These are phyloP conservation scores for Tubosaeta brunneosetosa DNA, from an alignment of 768 basidiomycete species.

Conservation along the genomic window DNA sequence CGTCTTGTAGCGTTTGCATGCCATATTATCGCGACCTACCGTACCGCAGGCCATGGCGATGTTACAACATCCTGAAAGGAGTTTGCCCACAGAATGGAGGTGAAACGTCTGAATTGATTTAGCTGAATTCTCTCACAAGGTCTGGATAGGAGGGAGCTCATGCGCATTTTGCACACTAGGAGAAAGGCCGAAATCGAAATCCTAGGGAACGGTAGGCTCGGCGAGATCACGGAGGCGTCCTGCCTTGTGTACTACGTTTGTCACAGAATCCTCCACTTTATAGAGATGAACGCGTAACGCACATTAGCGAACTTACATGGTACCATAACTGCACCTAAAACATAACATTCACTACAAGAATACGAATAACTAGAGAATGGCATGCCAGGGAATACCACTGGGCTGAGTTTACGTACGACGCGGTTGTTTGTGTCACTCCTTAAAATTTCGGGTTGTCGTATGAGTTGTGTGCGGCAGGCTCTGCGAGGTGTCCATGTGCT, in stretches of 20 bases:
- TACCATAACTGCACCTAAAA: too few relatives aligned
- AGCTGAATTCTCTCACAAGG: background rate
- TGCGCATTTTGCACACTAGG: slow-evolving; percentile 72
- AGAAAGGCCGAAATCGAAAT: slow-evolving; percentile 93
- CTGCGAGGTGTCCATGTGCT: too few relatives aligned
- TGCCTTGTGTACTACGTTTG: slow-evolving; percentile 26
- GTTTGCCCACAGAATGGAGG: slow-evolving; percentile 67
- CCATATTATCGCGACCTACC: background rate
- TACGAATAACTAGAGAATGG: too few relatives aligned
- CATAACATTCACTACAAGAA: too few relatives aligned
- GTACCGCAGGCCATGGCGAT: slow-evolving; percentile 58
- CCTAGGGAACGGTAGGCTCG: slow-evolving; percentile 27
- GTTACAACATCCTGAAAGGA: slow-evolving; percentile 39
- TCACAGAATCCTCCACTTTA: slow-evolving; percentile 20
- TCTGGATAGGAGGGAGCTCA: slow-evolving; percentile 65
- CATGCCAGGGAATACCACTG: too few relatives aligned
- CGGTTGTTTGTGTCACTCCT: too few relatives aligned
- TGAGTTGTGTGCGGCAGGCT: too few relatives aligned
- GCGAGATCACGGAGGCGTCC: slow-evolving; percentile 10
- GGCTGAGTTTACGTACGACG: too few relatives aligned
- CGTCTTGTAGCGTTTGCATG: slow-evolving; percentile 2
- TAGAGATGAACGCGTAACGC: slow-evolving; percentile 16
- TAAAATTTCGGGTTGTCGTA: too few relatives aligned
- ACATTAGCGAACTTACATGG: too few relatives aligned
- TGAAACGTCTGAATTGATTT: slow-evolving; percentile 26